These are phyloP conservation scores for Saccharomycopsis schoenii DNA, from an alignment of 805 yeast genomes.

Conservation along the genomic window DNA sequence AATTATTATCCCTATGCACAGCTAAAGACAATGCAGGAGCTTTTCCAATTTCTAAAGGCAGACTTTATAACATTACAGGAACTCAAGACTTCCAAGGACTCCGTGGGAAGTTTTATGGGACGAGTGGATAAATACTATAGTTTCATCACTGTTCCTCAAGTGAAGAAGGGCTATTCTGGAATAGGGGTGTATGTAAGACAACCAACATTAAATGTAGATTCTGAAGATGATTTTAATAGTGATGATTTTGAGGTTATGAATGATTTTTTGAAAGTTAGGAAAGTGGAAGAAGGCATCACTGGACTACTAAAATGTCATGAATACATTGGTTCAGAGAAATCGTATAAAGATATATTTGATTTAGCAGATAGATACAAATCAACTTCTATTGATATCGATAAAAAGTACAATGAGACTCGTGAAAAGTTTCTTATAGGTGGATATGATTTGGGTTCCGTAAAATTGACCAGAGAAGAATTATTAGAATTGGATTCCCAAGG, in stretches of 20 bases:
- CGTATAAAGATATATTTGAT: constrained; percentile 13
- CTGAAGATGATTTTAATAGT: constrained; percentile 28
- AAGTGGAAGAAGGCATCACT: constrained; percentile 88
- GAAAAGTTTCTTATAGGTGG: constrained; percentile 51
- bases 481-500: constrained; percentile 71
- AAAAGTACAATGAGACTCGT: constrained; percentile 19
- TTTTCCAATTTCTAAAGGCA: constrained; percentile 48
- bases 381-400: constrained; percentile 23
- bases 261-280: constrained; percentile 41
- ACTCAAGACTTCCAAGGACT: constrained; percentile 52
- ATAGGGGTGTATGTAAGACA: constrained; percentile 72
- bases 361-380: constrained; percentile 16
- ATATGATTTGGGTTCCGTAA: constrained; percentile 27
- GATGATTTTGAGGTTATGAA: constrained; percentile 18
- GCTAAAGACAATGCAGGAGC: constrained; percentile 25
- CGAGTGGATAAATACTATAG: constrained; percentile 47
- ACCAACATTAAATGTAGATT: constrained; percentile 23
- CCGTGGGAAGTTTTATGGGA: constrained; percentile 39
- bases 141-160: constrained; percentile 58
- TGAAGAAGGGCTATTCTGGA: constrained; percentile 82
- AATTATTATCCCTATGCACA: constrained; percentile 81
- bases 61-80: constrained; percentile 87
- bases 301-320: constrained; percentile 38
- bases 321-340: constrained; percentile 1
- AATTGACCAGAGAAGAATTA: constrained; percentile 23